Evolutionary conservation across 176 grass and related monocot genomes (phyloP).

Genomic region (Areca catechu): DNA sequence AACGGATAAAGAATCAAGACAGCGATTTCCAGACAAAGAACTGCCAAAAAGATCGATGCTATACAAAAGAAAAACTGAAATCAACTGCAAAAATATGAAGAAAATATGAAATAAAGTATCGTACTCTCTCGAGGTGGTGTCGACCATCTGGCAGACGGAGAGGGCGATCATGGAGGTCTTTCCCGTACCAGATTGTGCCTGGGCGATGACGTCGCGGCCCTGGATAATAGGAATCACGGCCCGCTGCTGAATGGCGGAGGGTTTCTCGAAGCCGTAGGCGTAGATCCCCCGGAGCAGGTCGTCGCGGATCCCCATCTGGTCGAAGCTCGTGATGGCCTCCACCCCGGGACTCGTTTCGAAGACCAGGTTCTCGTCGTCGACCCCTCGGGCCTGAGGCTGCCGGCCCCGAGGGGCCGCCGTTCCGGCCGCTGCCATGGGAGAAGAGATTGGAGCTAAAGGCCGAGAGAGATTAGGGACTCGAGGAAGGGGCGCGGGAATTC

Average conservation of each 20-base stretch:
- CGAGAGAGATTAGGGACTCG: neutral
- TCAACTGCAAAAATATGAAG: too few relatives aligned
- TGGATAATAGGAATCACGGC: neutral
- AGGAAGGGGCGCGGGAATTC: too few relatives aligned
- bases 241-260: conserved; percentile 4
- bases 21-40: too few relatives aligned
- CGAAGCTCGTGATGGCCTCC: conserved; percentile 76
- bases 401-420: conserved; percentile 17
- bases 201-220: conserved; percentile 1
- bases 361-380: conserved; percentile 71
- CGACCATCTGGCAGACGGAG: conserved; percentile 1
- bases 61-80: neutral
- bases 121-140: neutral
- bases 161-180: conserved; percentile 8
- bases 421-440: conserved; percentile 12
- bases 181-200: conserved; percentile 2
- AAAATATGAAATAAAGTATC: neutral
- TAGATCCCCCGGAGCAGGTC: conserved; percentile 49
- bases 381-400: conserved; percentile 22
- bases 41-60: too few relatives aligned
- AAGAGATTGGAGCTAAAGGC: neutral
- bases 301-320: conserved; percentile 91
- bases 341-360: conserved; percentile 89
- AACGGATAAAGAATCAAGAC: too few relatives aligned
- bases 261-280: conserved; percentile 1